A percentile compares a stretch with the other conserved stretches of the same genome.
Evolutionary conservation across 257 asterid genomes (phyloP).

Genomic region (Cinchona pubescens): DNA sequence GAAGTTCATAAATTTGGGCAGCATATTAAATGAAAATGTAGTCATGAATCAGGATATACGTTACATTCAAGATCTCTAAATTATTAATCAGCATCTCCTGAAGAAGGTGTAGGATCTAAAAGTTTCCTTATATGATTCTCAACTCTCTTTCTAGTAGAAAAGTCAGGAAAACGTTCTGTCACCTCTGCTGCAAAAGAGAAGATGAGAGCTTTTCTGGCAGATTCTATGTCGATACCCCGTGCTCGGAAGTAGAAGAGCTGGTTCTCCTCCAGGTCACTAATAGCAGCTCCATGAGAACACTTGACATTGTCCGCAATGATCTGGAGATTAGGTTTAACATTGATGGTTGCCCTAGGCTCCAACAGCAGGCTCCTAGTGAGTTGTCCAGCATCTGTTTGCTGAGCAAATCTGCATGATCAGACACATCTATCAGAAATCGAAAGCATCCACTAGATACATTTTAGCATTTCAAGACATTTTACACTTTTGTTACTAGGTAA

Average conservation of each 20-base stretch:
- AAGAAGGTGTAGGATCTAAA: slow-evolving; percentile 47
- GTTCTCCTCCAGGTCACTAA: slow-evolving; percentile 76
- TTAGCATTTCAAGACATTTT: not conserved
- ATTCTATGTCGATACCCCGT: slow-evolving; percentile 63
- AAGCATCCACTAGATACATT: not conserved
- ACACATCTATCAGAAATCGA: not conserved
- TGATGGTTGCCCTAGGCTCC: slow-evolving; percentile 83
- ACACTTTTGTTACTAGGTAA: too few relatives aligned
- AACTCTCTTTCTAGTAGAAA: slow-evolving; percentile 48
- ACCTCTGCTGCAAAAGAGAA: slow-evolving; percentile 92
- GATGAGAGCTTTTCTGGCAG: slow-evolving; percentile 81
- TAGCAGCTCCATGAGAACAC: slow-evolving; percentile 97
- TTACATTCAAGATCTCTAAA: not conserved
- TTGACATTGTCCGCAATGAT: slow-evolving; percentile 88
- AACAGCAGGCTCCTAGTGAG: slow-evolving; percentile 83
- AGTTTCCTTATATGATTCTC: slow-evolving; percentile 48
- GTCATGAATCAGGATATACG: not conserved
- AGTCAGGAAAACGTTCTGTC: slow-evolving; percentile 48
- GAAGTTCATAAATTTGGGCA: not conserved
- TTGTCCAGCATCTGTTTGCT: slow-evolving; percentile 97
- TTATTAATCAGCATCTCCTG: slow-evolving; percentile 18
- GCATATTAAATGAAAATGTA: not conserved
- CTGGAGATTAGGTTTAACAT: slow-evolving; percentile 91
- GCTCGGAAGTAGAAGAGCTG: slow-evolving; percentile 86
- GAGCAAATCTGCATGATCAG: slow-evolving; percentile 61